Base-by-base conservation (phyloP, 177 flowering plant species). In the Vitis hybrid region DNA sequence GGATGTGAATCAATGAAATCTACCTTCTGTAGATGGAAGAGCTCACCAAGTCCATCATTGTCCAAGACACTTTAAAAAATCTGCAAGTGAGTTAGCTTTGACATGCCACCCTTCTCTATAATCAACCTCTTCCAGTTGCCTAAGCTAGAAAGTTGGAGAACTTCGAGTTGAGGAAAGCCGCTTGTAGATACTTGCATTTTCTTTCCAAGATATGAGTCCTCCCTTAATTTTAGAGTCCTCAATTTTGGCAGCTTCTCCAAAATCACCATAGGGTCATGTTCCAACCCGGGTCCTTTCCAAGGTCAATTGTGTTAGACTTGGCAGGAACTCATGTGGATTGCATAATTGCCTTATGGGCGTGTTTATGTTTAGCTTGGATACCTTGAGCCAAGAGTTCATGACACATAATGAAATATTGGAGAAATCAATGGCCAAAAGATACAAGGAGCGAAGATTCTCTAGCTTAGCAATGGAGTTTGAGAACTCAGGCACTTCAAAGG, bases 181-280 rank as follows among this genome's bases (percentile, higher is more conserved):
- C 14, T 14, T 1, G 0, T 10, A 11, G 61, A 55, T 51, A 15
- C 18, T 11, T 20, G 14, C 73, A 70, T 70, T 26, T 39, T 9
- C 2, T 20, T 20, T 12, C 61, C 62, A 13, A 5, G 1, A 39
- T 12, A 70, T 2, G 55, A 29, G 5, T 12, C 8, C 45, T 26
- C 29, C 29, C 31, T 9, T 7, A 33, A 7, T 1, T 9, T 15
- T 0, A 72, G 53, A 39, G 6, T 48, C 33, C 15, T 61, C 15
- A 72, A 15, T 49, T 20, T 31, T 0, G 61, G 70, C 55, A 72
- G 16, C 66, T 66, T 66, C 61, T 67, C 75, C 26, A 67, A 66
- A 22, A 45, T 56, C 14, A 57, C 16, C 70, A 67, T 72, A 51
- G 70, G 75, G n/a, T 72, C 70, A 15, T 66, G 55, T 4, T 4